Conservation (phyloP, 495 filamentous ascomycete genomes). For the Trichoderma reesei region DNA sequence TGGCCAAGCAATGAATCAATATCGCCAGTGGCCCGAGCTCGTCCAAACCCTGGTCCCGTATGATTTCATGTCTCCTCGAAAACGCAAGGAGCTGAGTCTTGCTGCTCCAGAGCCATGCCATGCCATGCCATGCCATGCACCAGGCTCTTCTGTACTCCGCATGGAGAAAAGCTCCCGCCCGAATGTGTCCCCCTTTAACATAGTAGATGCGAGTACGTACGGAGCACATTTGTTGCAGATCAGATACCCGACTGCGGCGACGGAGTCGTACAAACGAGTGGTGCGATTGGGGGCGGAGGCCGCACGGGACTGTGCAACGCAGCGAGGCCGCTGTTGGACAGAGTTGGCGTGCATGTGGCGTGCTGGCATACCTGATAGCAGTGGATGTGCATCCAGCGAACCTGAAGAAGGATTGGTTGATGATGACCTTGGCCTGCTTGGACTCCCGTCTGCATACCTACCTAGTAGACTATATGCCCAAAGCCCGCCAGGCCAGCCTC, state of each 20-base stretch:
- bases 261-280: not conserved
- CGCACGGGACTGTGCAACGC: not conserved
- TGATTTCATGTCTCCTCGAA: not conserved
- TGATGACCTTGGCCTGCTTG: too few relatives aligned
- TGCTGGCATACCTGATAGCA: not conserved
- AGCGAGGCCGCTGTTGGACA: not conserved
- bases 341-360: not conserved
- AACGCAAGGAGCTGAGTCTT: too few relatives aligned
- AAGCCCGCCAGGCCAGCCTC: too few relatives aligned
- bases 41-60: not conserved
- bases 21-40: conserved; percentile 1
- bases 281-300: not conserved
- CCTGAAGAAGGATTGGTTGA: too few relatives aligned
- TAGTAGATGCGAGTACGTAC: not conserved
- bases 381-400: not conserved
- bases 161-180: not conserved
- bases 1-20: not conserved
- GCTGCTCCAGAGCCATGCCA: too few relatives aligned
- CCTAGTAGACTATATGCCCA: too few relatives aligned
- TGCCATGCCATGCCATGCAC: too few relatives aligned
- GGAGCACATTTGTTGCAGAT: not conserved
- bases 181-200: too few relatives aligned
- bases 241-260: not conserved
- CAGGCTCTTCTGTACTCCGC: not conserved
- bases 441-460: too few relatives aligned